These are phyloP conservation scores for Phlebopus sp. DNA, from an alignment of 1,284 basidiomycete species.

Conservation along the genomic window DNA sequence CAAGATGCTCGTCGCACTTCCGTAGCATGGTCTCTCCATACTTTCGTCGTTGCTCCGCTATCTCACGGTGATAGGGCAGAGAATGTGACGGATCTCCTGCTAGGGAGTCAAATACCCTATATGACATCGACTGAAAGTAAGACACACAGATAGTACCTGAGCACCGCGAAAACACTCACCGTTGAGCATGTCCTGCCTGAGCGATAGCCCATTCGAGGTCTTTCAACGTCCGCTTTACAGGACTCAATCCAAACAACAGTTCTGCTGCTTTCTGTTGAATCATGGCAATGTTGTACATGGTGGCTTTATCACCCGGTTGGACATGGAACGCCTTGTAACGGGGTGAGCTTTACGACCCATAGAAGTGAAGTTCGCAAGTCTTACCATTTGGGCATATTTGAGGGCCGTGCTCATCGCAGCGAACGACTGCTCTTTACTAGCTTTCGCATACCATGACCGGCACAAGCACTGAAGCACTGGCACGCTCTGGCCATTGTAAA, in stretches of 20 bases:
- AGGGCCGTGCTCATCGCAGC: conserved; percentile 77
- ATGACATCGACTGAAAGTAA: background rate
- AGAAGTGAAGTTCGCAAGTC: background rate
- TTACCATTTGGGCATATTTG: conserved; percentile 65
- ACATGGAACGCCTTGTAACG: conserved; percentile 70
- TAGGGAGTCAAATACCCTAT: conserved; percentile 78
- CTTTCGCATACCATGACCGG: conserved; percentile 89
- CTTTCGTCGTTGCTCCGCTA: conserved; percentile 84
- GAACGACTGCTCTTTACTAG: conserved; percentile 82
- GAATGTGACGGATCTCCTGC: conserved; percentile 67
- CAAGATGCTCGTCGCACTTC: conserved; percentile 75
- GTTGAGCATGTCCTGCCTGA: conserved; percentile 85
- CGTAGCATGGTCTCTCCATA: conserved; percentile 85
- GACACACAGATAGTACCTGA: background rate
- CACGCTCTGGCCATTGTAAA: conserved; percentile 69
- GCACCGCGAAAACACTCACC: conserved; percentile 46
- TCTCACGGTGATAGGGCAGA: conserved; percentile 82
- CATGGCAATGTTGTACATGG: conserved; percentile 93
- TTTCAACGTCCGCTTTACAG: conserved; percentile 73
- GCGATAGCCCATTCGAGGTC: conserved; percentile 78
- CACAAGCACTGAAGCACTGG: conserved; percentile 80
- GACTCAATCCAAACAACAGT: conserved; percentile 72
- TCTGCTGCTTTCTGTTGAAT: conserved; percentile 94
- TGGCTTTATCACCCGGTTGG: conserved; percentile 83
- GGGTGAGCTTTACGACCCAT: background rate